Percentiles rank a stretch among this genome's conserved stretches.
phyloP scores from a whole-genome alignment of 129 eudicot genomes.

The Mikania micrantha region DNA sequence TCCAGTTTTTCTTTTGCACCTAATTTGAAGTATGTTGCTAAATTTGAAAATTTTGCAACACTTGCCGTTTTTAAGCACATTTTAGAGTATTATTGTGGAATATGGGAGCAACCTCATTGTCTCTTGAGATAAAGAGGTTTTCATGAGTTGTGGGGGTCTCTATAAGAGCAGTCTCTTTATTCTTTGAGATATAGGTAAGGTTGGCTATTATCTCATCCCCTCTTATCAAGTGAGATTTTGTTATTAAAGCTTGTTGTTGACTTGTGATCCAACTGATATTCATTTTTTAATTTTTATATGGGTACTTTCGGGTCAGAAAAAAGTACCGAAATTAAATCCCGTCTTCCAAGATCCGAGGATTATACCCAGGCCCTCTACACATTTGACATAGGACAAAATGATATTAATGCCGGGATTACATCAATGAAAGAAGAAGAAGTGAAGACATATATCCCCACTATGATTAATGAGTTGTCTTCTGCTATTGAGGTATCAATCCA shows the following conservation, averaged over 20 bases:
- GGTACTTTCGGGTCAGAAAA: conserved; percentile 13
- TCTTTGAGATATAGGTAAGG: no score
- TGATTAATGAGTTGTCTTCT: conserved; percentile 32
- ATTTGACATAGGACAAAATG: conserved; percentile 62
- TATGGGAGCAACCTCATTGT: no score
- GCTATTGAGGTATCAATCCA: conserved; percentile 29
- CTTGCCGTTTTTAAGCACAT: background rate
- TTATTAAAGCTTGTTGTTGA: no score
- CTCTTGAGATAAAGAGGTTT: no score
- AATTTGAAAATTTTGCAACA: background rate
- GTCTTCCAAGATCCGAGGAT: conserved; percentile 43
- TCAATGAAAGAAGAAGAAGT: conserved; percentile 42
- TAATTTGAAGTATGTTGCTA: background rate
- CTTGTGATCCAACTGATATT: background rate
- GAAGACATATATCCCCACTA: conserved; percentile 26
- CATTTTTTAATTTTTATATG: background rate
- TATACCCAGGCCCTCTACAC: conserved; percentile 40
- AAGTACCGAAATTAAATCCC: conserved; percentile 8
- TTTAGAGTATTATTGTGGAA: background rate
- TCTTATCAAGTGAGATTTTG: no score
- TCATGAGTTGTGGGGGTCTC: no score
- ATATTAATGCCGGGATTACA: conserved; percentile 45
- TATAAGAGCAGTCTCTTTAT: no score
- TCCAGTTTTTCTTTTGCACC: background rate
- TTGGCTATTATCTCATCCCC: no score